Base-by-base conservation (phyloP, 768 basidiomycete genomes). In the Sistotremastrum niveocremeum region DNA sequence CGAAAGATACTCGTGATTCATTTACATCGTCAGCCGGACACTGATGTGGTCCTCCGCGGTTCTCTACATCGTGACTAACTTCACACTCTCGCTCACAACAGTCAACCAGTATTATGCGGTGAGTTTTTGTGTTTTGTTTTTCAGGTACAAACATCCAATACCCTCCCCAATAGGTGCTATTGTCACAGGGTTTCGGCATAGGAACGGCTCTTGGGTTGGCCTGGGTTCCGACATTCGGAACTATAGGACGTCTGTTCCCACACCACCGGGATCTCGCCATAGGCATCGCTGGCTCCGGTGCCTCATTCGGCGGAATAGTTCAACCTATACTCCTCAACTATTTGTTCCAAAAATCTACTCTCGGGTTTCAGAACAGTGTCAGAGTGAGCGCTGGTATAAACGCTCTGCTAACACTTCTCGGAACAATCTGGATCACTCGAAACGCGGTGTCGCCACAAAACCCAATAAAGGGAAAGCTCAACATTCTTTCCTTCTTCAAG, bases 281-380 rank as follows among this genome's bases (percentile, higher is more conserved):
- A 49, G 72, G 77, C 10, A 60, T 80, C 39, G 72, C 66, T 34
- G 73, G 73, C 9, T 72, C 74, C n/a, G 71, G 71, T 28, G 69
- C 76, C 12, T 75, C 72, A n/a, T 55, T 77, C 9, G 80, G 81
- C 3, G 77, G 75, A 7, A 66, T 74, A 28, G 53, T 81, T 7
- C 76, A 79, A 47, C 76, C 77, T 2, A 77, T 80, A 52, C 69
- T 80, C 64, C 62, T 84, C 28, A 81, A 83, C 55, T 64, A 69
- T 36, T 61, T 69, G 20, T 20, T 20, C 2, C 20, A 20, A 20
- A 20, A 20, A 20, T 20, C 20, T 2, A 20, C 51, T 3, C 61
- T 70, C 10, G 76, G 79, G 3, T 69, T 76, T 37, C 62, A 58
- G 9, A 65, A 61, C 34, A 64, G 67, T 11, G 67, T 68, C 20